Percentiles rank a stretch among this genome's conserved stretches.
Conservation (phyloP, 2,329 filamentous ascomycete species). For the Sporothrix variecibatus region DNA sequence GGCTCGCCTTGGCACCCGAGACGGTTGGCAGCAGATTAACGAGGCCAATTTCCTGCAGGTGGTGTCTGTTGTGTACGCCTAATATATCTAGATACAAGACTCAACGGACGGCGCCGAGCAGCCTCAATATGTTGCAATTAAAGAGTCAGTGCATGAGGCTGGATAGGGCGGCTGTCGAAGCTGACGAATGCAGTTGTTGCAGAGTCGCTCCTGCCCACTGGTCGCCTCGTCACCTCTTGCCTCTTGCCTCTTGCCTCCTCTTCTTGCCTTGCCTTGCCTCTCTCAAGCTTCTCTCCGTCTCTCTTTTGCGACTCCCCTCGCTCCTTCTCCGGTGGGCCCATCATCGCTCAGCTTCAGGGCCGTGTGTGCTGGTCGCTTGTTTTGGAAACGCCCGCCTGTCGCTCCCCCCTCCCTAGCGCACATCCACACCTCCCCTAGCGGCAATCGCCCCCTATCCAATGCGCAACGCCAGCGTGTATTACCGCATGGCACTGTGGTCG, state of each 20-base stretch:
- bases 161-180: slow-evolving; percentile 15
- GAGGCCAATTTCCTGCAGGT: slow-evolving; percentile 12
- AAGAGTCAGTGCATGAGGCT: not conserved
- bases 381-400: slow-evolving; percentile 21
- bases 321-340: not conserved
- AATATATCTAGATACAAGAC: not conserved
- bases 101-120: not conserved
- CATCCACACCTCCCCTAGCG: slow-evolving; percentile 13
- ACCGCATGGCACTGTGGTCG: not conserved
- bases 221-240: not conserved
- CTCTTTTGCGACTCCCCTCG: too few relatives aligned
- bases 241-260: not conserved
- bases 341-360: not conserved
- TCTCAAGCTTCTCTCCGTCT: too few relatives aligned
- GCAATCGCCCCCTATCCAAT: slow-evolving; percentile 16
- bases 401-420: slow-evolving; percentile 13
- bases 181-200: slow-evolving; percentile 8
- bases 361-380: slow-evolving; percentile 11
- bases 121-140: not conserved
- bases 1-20: not conserved
- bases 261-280: not conserved
- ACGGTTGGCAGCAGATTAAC: slow-evolving; percentile 20
- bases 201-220: not conserved
- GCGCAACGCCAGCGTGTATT: not conserved
- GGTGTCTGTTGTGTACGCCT: not conserved